Conservation (phyloP, 2,329 filamentous ascomycete genomes). For the Lachnellula hyalina region DNA sequence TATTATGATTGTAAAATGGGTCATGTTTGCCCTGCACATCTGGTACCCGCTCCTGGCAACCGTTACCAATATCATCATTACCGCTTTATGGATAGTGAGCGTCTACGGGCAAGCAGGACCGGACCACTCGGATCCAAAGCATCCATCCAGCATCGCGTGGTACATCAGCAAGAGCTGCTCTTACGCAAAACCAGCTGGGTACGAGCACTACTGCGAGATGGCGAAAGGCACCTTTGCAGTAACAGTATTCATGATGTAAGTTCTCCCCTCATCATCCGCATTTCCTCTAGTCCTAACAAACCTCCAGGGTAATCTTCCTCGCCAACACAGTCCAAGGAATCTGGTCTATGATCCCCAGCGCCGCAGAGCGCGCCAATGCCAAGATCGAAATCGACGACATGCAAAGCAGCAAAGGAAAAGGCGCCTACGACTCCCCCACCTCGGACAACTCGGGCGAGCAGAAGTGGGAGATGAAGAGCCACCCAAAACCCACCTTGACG, state of each 20-base stretch:
- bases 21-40: conserved; percentile 64
- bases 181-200: conserved; percentile 49
- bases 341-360: conserved; percentile 45
- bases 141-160: conserved; percentile 63
- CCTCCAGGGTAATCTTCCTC: conserved; percentile 52
- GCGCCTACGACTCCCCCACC: conserved; percentile 26
- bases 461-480: conserved; percentile 54
- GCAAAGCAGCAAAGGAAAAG: conserved; percentile 25
- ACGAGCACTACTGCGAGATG: conserved; percentile 57
- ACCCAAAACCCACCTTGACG: conserved; percentile 35
- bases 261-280: conserved; percentile 19
- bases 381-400: conserved; percentile 48
- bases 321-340: conserved; percentile 53
- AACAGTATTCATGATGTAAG: conserved; percentile 64
- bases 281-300: conserved; percentile 2
- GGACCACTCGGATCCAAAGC: conserved; percentile 61
- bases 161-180: conserved; percentile 68
- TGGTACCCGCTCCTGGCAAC: conserved; percentile 63
- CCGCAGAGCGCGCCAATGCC: conserved; percentile 38
- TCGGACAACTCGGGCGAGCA: conserved; percentile 39
- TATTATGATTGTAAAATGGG: conserved; percentile 65
- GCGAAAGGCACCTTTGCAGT: conserved; percentile 63
- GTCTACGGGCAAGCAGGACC: conserved; percentile 67
- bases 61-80: conserved; percentile 51
- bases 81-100: conserved; percentile 59